Percentiles rank a stretch among this genome's conserved stretches.
These are phyloP conservation scores for Pythium biforme DNA, from an alignment of 352 stramenopile genomes.

Conservation along the genomic window DNA sequence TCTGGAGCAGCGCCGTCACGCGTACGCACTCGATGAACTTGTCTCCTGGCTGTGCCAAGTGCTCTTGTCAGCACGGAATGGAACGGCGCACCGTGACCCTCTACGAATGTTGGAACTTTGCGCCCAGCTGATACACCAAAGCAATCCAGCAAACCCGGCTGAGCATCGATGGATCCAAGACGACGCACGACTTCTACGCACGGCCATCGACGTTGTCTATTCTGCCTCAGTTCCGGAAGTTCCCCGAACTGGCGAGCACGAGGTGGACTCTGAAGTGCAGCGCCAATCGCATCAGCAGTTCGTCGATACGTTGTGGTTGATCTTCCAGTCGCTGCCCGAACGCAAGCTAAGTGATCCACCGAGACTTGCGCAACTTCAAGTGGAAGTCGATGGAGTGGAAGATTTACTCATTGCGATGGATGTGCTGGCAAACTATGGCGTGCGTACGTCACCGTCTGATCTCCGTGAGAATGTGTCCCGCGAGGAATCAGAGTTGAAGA, in stretches of 20 bases:
- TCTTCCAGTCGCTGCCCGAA: conserved; percentile 74
- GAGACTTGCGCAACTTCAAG: conserved; percentile 57
- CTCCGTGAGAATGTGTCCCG: conserved; percentile 20
- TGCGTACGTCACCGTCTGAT: conserved; percentile 35
- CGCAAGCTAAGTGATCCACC: conserved; percentile 56
- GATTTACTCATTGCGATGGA: conserved; percentile 74
- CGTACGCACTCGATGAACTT: conserved; percentile 49
- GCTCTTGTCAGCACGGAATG: conserved; percentile 11
- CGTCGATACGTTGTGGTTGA: conserved; percentile 62
- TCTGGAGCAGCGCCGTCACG: conserved; percentile 37
- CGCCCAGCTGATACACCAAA: conserved; percentile 57
- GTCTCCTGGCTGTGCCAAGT: conserved; percentile 48
- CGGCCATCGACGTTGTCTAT: conserved; percentile 55
- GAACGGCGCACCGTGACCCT: background rate
- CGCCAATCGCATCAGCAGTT: conserved; percentile 27
- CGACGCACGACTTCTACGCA: conserved; percentile 48
- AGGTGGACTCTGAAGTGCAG: background rate
- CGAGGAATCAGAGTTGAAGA: background rate
- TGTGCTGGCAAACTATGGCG: conserved; percentile 55
- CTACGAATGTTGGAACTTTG: conserved; percentile 37
- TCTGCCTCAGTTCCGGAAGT: conserved; percentile 21
- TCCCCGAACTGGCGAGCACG: background rate
- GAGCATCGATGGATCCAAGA: conserved; percentile 61
- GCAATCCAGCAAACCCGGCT: conserved; percentile 49
- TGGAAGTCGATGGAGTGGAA: conserved; percentile 71